Base-by-base conservation (phyloP, 2,329 filamentous ascomycete species). In the Penicillium sp. region DNA sequence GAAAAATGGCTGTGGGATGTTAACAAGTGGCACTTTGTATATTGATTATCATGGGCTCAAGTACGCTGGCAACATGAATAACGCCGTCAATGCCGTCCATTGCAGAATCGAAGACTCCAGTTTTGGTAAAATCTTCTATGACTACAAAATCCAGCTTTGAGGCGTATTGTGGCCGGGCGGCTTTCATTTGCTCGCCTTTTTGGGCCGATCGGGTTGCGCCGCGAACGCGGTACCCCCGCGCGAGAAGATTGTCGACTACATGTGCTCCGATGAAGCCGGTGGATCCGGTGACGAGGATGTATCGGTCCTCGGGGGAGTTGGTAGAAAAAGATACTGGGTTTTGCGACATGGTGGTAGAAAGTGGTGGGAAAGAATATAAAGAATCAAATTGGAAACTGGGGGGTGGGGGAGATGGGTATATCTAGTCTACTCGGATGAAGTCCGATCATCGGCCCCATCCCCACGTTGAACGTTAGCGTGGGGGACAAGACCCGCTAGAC, bases 1-100 rank as follows among this genome's bases (percentile, higher is more conserved):
- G 2, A 73, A 78, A 53, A 80, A 77, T 1, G 78, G 78, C 77
- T 78, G 27, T 21, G n/a, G 9, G 16, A 13, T 13, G 2, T 25
- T 21, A 29, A n/a, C 11, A 16, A 3, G 0, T 16, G 26, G 25
- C 14, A n/a, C 13, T 13, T 25, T 19, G 23, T 6, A 33, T 33
- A 16, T 33, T 7, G 5, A 7, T 33, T 33, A 5, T 14, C 4
- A 33, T 33, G 14, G 31, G 10, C 13, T 9, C 37, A 67, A 74
- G 44, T 63, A 78, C 77, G 55, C 77, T 81, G 6, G 80, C 79
- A 1, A 77, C 71, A 47, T 81, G 79, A 16, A 81, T 75, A 0
- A 81, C 70, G 0, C 67, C 77, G 19, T 80, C 76, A 2, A 81
- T 70, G 1, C 69, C 78, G 13, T 78, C 66, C 29, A 79, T 71